A percentile compares a stretch with the other conserved stretches of the same genome.
Conservation (phyloP, 108 stramenopile species). For the Cyclotella kingstonii region DNA sequence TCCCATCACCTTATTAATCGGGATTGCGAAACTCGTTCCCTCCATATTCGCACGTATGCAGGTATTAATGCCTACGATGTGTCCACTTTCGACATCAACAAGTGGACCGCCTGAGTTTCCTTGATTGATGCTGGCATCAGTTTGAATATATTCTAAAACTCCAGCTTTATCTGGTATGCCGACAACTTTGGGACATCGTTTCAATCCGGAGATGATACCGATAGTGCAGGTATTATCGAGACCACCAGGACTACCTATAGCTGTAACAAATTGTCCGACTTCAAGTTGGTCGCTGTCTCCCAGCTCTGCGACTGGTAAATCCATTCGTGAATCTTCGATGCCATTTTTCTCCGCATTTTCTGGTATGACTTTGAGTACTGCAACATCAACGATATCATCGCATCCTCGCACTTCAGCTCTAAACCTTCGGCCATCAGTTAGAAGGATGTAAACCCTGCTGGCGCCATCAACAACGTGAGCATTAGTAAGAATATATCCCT, state of each 20-base stretch:
- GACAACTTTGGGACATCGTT: slow-evolving; percentile 79
- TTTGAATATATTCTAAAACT: slow-evolving; percentile 84
- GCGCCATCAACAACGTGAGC: slow-evolving; percentile 89
- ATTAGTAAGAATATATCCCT: slow-evolving; percentile 87
- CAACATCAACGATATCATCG: slow-evolving; percentile 90
- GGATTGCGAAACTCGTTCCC: slow-evolving; percentile 88
- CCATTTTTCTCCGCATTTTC: slow-evolving; percentile 19
- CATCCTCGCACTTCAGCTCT: slow-evolving; percentile 64
- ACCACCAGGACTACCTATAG: slow-evolving; percentile 85
- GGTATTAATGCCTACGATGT: slow-evolving; percentile 88
- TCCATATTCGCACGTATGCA: slow-evolving; percentile 89
- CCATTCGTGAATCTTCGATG: slow-evolving; percentile 5
- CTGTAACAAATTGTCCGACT: slow-evolving; percentile 83
- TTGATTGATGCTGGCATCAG: slow-evolving; percentile 77
- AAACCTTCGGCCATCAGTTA: slow-evolving; percentile 85
- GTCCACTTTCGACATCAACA: slow-evolving; percentile 80
- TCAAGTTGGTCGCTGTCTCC: slow-evolving; percentile 74
- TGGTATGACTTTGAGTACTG: slow-evolving; percentile 79
- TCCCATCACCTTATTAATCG: slow-evolving; percentile 77
- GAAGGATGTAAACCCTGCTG: slow-evolving; percentile 67
- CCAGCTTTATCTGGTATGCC: slow-evolving; percentile 84
- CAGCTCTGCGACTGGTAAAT: slow-evolving; percentile 73
- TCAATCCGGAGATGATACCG: slow-evolving; percentile 81
- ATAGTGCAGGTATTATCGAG: slow-evolving; percentile 90
- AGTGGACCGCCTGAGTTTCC: slow-evolving; percentile 85